Evolutionary conservation across 2,329 filamentous ascomycete genomes (phyloP).

Genomic region (Trichoderma sp.): DNA sequence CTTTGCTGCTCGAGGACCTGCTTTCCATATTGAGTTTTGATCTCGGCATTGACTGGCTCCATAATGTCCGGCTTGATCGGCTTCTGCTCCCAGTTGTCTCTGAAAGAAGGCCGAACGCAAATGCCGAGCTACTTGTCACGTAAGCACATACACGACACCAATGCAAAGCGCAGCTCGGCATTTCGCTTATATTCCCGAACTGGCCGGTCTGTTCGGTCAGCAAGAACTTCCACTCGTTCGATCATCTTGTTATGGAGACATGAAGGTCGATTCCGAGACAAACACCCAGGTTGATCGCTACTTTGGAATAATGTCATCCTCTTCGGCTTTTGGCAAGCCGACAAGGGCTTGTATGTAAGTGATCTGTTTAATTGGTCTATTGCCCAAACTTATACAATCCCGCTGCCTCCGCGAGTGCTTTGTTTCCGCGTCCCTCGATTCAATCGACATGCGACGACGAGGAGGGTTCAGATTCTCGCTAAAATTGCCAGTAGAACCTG

Average conservation of each 20-base stretch:
- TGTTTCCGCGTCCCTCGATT: neutral
- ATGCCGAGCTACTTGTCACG: neutral
- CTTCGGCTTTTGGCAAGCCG: constrained; percentile 3
- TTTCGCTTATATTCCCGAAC: neutral
- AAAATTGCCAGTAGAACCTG: neutral
- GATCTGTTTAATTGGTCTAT: neutral
- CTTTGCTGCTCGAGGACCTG: no score
- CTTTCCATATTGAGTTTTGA: no score
- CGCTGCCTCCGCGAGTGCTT: neutral
- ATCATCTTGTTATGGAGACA: neutral
- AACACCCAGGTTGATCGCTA: neutral
- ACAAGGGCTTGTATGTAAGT: constrained; percentile 10
- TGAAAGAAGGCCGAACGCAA: neutral
- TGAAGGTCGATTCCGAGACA: neutral
- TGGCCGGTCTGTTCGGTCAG: neutral
- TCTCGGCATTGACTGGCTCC: no score
- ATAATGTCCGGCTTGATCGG: no score
- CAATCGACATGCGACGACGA: neutral
- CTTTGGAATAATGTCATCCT: neutral
- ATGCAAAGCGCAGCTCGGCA: neutral
- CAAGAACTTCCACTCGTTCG: neutral
- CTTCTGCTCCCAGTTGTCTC: neutral
- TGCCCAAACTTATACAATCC: neutral
- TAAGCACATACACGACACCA: neutral
- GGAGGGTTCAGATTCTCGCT: neutral